Base-by-base conservation (phyloP, 306 rosid genomes). In the Cucurbita maxima region DNA sequence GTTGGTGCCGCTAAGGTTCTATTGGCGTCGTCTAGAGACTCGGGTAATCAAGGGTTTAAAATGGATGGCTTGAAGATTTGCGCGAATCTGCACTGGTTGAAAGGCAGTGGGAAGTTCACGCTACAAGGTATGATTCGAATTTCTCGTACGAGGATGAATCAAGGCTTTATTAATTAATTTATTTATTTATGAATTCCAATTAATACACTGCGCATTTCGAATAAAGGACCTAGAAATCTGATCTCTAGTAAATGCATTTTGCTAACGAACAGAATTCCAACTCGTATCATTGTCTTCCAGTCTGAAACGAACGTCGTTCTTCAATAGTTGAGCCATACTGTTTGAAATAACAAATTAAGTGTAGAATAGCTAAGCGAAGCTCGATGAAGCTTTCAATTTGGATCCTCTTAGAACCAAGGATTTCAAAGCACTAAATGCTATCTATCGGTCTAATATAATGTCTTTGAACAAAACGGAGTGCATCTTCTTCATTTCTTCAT, bases 51-150 rank as follows among this genome's bases (percentile, higher is more conserved):
- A 36, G 97, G 99, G 22, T 94, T 94, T 87, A 94, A 88, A 73
- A 81, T 91, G 96, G 99, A 94, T 60, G 99, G 99, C 19, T 78
- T 94, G 79, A 87, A 81, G 81, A 70, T 94, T 63, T 84, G 95
- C 77, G 70, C 81, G 51, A 94, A 91, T 76, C 76, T 94, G 77
- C 89, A 75, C 85, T 94, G 99, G 99, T 83, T 94, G 90, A 91
- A 83, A 86, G 97, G 99, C 83, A 89, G 99, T 78, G 99, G 97
- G 78, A 86, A 88, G 64, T 94, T 94, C 83, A 63, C 78, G 11
- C 83, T 88, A 69, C 82, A 83, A 10, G 97, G 97, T 94, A 84
- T 45, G 72, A 10, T 59, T 59, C 36, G 61, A 71, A 34, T 60
- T 48, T 61, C 56, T 11, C 25, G 13, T 22, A 19, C 38, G 15